Evolutionary conservation across 2,329 filamentous ascomycete species (phyloP), one percentile per base, ranked within the genome.

Genomic region (Aphanocladium album): DNA sequence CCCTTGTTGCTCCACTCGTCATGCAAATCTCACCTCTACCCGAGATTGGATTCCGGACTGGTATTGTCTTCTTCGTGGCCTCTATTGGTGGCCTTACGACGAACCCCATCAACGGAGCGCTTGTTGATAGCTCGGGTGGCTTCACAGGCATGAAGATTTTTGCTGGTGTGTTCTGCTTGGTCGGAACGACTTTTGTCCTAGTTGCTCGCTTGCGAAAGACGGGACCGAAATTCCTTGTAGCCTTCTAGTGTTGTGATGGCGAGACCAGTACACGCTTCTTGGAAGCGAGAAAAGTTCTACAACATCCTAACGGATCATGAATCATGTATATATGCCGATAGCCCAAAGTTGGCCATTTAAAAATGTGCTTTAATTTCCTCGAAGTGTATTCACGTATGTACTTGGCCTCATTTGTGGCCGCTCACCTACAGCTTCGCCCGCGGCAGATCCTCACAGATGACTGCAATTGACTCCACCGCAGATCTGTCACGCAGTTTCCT

Each of bases 41-140:
- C 1, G 76, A 84, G 63, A 79, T 87, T 2, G 85, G 84, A 0
- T 70, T 71, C 60, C 67, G 71, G 0, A 71, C 64, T 3, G 75
- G 75, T 1, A 67, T 76, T 0, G 64, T 72, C 5, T 87, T 86
- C 67, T 78, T 80, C 2, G 69, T 83, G n/a, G 74, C 81, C 17
- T 79, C 81, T 2, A 71, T 89, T 39, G 80, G 80, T 0, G 83
- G 83, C 2, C 71, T 89, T 17, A 79, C 81, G 2, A 80, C 83
- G 0, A 82, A 77, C 60, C 84, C 85, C 0, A 84, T 87, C 64
- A 81, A 76, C 0, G 83, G 84, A 0, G 77, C 77, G 0, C 76
- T 77, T 50, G 54, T 76, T 2, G 64, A 70, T 0, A 62, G 50
- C 1, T 62, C 68, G 0, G 61, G 68, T 5, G 70, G 70, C 6